Evolutionary conservation across 805 yeast genomes (phyloP), one percentile per base, ranked within the genome.

Genomic region (Gaillardinia entomophila): DNA sequence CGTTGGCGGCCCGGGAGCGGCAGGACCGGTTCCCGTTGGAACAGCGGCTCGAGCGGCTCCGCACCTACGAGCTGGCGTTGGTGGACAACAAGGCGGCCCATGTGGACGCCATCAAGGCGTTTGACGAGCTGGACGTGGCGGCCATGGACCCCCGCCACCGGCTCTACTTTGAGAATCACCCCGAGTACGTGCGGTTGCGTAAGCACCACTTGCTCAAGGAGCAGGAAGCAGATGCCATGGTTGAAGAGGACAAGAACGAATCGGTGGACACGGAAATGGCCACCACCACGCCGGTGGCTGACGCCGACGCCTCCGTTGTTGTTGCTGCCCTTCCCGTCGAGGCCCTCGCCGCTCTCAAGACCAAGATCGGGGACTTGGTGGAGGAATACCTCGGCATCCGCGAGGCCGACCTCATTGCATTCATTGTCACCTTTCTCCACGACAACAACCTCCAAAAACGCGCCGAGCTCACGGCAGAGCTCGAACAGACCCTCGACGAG

Each of bases 361-460:
- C 45, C 1, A 66, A 64, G 37, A 54, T 75, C 14, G 61, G 56
- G n/a, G 51, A 49, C 3, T 56, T 72, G 29, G 51, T 77, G 20
- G 76, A 67, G 34, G 77, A 75, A 35, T 71, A 62, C 35, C 48
- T 77, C 29, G 83, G 82, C 1, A 57, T 73, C 28, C 55, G 58
- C 31, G 84, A 77, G 38, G 75, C 70, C 11, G 67, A 71, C 27
- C 57, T 77, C 38, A 53, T 66, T 11, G 61, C 62, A 2, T 71
- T 67, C 32, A 60, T 77, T 18, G 45, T 56, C 23, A 57, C 57
- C 22, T 60, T 65, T 32, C 51, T 75, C 3, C 41, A 53, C 19
- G 46, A 42, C 13, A 38, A 51, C 15, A 57, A 53, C 17, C 50
- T 67, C 16, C 57, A 45, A 26, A 53, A 46, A 6, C 58, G 57